Evolutionary conservation across 2,329 filamentous ascomycete genomes (phyloP).

Genomic region (Penicillium sp.): DNA sequence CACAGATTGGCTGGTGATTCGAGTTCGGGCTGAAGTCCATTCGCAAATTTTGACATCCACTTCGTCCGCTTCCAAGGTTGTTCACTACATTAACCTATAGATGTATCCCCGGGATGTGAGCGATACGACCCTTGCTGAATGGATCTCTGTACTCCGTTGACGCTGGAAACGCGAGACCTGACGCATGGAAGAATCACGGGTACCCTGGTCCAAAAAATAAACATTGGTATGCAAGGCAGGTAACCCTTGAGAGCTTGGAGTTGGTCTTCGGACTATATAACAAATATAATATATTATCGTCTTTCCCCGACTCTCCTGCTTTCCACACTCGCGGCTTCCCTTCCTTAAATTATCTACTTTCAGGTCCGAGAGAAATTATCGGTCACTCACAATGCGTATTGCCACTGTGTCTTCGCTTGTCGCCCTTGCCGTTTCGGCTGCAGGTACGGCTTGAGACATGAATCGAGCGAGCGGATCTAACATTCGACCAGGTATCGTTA

Average conservation of each 20-base stretch:
- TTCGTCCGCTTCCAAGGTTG: neutral
- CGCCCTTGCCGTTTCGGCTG: slow-evolving; percentile 29
- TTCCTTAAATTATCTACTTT: neutral
- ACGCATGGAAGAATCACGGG: slow-evolving; percentile 15
- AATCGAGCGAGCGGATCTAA: neutral
- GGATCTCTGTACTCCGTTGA: slow-evolving; percentile 14
- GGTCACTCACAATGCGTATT: slow-evolving; percentile 31
- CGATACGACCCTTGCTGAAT: slow-evolving; percentile 4
- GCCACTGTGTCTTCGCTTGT: slow-evolving; percentile 24
- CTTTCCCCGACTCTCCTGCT: slow-evolving; percentile 2
- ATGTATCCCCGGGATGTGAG: neutral
- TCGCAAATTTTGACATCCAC: slow-evolving; percentile 6
- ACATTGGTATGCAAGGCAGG: slow-evolving; percentile 3
- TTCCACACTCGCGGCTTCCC: slow-evolving; percentile 1
- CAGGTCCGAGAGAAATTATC: neutral
- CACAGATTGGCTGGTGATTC: slow-evolving; percentile 9
- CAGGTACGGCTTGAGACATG: slow-evolving; percentile 23
- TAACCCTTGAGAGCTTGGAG: neutral
- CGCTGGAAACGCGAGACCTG: slow-evolving; percentile 14
- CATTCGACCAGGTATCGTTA: slow-evolving; percentile 28
- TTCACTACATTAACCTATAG: neutral
- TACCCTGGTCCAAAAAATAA: slow-evolving; percentile 14
- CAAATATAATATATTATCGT: slow-evolving; percentile 11
- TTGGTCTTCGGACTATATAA: neutral
- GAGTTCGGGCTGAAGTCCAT: slow-evolving; percentile 10